Evolutionary conservation across 371 early-diverging fungal species (phyloP).

Genomic region (Mortierella sp.): DNA sequence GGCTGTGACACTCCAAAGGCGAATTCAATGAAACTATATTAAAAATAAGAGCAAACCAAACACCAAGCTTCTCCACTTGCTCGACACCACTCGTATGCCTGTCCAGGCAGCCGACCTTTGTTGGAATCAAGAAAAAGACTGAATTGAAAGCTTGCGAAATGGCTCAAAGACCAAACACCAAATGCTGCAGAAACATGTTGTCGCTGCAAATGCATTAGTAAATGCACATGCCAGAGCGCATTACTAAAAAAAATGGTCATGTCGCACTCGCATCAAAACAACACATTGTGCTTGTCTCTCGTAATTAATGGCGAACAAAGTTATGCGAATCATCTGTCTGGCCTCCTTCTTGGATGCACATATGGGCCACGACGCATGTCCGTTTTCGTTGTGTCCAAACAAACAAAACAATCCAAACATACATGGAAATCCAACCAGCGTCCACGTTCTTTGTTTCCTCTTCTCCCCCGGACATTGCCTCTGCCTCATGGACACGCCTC

Average conservation of each 20-base stretch:
- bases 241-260: not conserved
- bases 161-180: not conserved
- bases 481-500: not conserved
- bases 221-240: not conserved
- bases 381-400: not conserved
- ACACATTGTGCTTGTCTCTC: not conserved
- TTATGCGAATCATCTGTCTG: not conserved
- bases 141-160: not conserved
- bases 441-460: not conserved
- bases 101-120: not conserved
- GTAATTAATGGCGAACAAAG: not conserved
- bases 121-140: not conserved
- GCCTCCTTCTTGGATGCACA: not conserved
- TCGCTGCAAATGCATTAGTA: not conserved
- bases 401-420: not conserved
- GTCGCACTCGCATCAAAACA: not conserved
- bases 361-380: not conserved
- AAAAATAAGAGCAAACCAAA: constrained; percentile 9
- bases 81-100: not conserved
- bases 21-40: constrained; percentile 10
- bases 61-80: not conserved
- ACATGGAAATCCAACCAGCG: not conserved
- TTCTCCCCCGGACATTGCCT: not conserved
- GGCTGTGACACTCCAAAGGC: constrained; percentile 1
- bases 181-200: not conserved